These are phyloP conservation scores for Chrysophaeum taylorii DNA, from an alignment of 352 stramenopile genomes.

Conservation along the genomic window DNA sequence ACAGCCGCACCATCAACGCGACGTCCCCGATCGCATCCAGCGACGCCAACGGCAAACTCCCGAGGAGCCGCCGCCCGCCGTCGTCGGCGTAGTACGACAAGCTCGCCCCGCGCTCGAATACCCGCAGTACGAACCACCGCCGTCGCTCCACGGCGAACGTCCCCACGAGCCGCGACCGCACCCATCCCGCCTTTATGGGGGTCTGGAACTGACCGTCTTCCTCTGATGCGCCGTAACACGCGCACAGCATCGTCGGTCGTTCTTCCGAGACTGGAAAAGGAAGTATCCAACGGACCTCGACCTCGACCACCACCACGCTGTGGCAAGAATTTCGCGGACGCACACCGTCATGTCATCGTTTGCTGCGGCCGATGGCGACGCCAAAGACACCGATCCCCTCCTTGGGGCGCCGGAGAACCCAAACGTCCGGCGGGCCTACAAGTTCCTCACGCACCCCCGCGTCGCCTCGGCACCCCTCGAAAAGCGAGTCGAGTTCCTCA, in stretches of 20 bases:
- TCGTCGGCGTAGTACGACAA: not conserved
- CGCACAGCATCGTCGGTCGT: not conserved
- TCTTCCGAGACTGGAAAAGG: too few relatives aligned
- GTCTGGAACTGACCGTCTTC: not conserved
- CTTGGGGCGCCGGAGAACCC: too few relatives aligned
- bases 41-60: not conserved
- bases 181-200: not conserved
- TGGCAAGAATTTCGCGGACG: too few relatives aligned
- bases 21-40: not conserved
- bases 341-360: too few relatives aligned
- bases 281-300: too few relatives aligned
- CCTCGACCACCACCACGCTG: too few relatives aligned
- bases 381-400: too few relatives aligned
- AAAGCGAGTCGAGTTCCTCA: too few relatives aligned
- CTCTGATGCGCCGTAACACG: not conserved
- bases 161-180: not conserved
- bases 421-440: too few relatives aligned
- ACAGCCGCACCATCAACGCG: not conserved
- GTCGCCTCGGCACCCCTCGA: too few relatives aligned
- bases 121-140: not conserved
- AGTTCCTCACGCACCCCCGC: too few relatives aligned
- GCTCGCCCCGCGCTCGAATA: not conserved
- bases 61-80: not conserved
- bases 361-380: too few relatives aligned
- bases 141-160: not conserved